A percentile compares a stretch with the other conserved stretches of the same genome.
Evolutionary conservation across 2,329 filamentous ascomycete genomes (phyloP).

Genomic region (Phialophora macrospora): DNA sequence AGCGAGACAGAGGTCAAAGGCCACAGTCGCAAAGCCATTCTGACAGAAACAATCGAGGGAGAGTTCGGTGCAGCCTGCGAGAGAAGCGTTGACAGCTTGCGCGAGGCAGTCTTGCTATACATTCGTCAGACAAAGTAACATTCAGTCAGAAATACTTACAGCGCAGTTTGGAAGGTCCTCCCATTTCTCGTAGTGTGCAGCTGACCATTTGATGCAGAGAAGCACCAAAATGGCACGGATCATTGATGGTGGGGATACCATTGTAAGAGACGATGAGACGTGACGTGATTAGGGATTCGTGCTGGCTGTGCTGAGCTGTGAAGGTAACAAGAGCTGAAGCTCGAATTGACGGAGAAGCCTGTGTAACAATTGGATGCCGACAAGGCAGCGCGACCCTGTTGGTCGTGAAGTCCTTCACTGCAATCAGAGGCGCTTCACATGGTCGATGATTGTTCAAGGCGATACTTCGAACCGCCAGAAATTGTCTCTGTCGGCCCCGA

Average conservation of each 20-base stretch:
- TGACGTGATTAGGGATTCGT: neutral
- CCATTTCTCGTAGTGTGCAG: conserved; percentile 3
- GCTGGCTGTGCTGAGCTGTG: neutral
- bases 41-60: conserved; percentile 10
- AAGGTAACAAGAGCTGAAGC: neutral
- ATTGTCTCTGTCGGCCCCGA: too few relatives aligned
- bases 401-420: neutral
- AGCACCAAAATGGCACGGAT: neutral
- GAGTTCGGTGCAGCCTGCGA: neutral
- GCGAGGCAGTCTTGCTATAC: conserved; percentile 17
- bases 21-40: neutral
- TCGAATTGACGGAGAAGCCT: neutral
- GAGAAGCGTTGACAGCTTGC: conserved; percentile 9
- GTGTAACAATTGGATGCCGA: neutral
- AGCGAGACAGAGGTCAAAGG: conserved; percentile 9
- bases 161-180: conserved; percentile 16
- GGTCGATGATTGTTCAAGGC: neutral
- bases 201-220: neutral
- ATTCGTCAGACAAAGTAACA: neutral
- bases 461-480: neutral
- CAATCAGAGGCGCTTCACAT: neutral
- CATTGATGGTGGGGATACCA: neutral
- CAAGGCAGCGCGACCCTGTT: neutral
- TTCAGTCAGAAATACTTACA: neutral
- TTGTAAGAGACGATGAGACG: neutral